A percentile compares a stretch with the other conserved stretches of the same genome.
Conservation (phyloP, 495 filamentous ascomycete genomes). For the Talaromyces liani region DNA sequence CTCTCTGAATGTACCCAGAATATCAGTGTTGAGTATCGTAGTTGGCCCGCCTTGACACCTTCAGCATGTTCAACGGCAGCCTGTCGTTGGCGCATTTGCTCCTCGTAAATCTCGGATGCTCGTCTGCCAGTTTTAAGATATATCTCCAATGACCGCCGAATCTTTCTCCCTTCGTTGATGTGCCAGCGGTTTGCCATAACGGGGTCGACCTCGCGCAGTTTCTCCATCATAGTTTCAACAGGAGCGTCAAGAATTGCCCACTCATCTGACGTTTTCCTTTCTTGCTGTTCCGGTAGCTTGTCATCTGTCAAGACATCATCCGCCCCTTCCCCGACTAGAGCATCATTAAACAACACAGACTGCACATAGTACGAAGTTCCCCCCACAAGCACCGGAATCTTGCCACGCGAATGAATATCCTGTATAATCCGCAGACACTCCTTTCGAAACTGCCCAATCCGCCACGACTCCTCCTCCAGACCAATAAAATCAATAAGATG, state of each 20-base stretch:
- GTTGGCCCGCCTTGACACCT: slow-evolving; percentile 16
- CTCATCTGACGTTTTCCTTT: slow-evolving; percentile 18
- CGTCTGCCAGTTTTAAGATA: slow-evolving; percentile 68
- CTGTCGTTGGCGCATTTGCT: slow-evolving; percentile 46
- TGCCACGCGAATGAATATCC: slow-evolving; percentile 68
- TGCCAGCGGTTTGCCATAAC: slow-evolving; percentile 90
- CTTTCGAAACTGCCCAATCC: slow-evolving; percentile 62
- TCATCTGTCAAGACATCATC: slow-evolving; percentile 15
- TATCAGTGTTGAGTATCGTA: slow-evolving; percentile 56
- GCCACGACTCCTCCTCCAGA: slow-evolving; percentile 72
- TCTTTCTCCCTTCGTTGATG: slow-evolving; percentile 84
- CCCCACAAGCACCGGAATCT: slow-evolving; percentile 84
- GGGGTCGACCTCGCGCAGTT: slow-evolving; percentile 75
- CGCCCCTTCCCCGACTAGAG: slow-evolving; percentile 39
- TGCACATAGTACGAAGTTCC: slow-evolving; percentile 95
- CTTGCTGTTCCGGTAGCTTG: slow-evolving; percentile 11
- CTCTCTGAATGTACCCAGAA: slow-evolving; percentile 81
- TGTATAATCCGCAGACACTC: slow-evolving; percentile 62
- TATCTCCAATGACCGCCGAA: slow-evolving; percentile 83
- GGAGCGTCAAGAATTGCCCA: slow-evolving; percentile 67
- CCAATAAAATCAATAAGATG: slow-evolving; percentile 77
- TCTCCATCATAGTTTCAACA: slow-evolving; percentile 61
- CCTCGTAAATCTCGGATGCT: slow-evolving; percentile 82
- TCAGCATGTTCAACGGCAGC: slow-evolving; percentile 12
- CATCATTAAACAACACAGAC: slow-evolving; percentile 69